Conservation (phyloP, 208 protist genomes). For the Crithidia bombi region DNA sequence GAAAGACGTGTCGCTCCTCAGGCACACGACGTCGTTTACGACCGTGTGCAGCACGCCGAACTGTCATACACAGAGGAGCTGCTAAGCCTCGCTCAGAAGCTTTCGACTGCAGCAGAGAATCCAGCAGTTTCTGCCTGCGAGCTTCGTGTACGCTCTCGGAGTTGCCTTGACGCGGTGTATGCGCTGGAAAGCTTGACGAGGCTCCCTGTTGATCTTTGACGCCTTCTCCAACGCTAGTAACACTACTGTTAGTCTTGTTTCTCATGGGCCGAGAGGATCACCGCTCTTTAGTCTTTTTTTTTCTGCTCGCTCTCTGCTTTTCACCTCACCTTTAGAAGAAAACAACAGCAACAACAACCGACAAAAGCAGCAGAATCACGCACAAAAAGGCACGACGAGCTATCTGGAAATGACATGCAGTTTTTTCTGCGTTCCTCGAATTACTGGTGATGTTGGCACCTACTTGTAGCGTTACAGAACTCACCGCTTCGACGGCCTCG, state of each 20-base stretch:
- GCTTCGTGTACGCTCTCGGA: not conserved
- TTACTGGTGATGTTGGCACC: not conserved
- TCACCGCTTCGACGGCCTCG: no score
- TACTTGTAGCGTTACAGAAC: no score
- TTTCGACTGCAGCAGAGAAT: not conserved
- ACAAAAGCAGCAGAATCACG: no score
- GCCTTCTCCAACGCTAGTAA: no score
- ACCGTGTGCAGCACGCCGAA: not conserved
- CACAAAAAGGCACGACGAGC: no score
- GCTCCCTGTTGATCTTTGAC: slow-evolving; percentile 1
- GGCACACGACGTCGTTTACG: not conserved
- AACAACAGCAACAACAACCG: no score
- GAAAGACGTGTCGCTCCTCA: not conserved
- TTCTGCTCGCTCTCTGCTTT: no score
- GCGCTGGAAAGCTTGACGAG: not conserved
- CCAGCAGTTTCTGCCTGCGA: not conserved
- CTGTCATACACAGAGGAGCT: not conserved
- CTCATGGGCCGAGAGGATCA: no score
- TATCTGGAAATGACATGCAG: no score
- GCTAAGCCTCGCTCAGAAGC: not conserved
- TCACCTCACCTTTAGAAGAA: no score
- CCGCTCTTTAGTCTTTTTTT: no score
- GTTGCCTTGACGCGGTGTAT: not conserved
- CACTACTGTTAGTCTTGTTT: no score
- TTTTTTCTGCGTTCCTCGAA: slow-evolving; percentile 3